Evolutionary conservation across 2,329 filamentous ascomycete genomes (phyloP).

Genomic region (Ambrosiella xylebori): DNA sequence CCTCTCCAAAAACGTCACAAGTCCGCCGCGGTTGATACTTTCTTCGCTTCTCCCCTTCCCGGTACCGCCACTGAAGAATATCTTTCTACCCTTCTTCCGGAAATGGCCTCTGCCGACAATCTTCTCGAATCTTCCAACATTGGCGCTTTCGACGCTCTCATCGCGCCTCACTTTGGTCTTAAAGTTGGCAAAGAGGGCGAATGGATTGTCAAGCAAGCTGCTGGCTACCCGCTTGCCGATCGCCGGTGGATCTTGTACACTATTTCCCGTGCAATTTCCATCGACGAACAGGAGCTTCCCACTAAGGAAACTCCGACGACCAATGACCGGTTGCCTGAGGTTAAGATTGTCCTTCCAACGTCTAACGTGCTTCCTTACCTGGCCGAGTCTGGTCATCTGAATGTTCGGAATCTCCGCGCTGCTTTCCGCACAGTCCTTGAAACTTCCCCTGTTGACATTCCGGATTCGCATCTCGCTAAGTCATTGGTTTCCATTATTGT

Average conservation of each 20-base stretch:
- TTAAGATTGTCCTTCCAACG: conserved; percentile 27
- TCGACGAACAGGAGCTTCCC: conserved; percentile 23
- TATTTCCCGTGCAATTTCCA: conserved; percentile 43
- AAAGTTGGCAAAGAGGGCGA: conserved; percentile 17
- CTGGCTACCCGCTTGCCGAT: conserved; percentile 42
- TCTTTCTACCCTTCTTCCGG: conserved; percentile 27
- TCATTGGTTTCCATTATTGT: conserved; percentile 38
- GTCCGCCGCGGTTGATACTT: background rate
- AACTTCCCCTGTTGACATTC: conserved; percentile 20
- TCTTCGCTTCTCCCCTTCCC: conserved; percentile 23
- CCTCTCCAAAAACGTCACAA: conserved; percentile 13
- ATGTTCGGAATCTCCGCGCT: conserved; percentile 38
- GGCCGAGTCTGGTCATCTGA: conserved; percentile 42
- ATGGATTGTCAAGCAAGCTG: conserved; percentile 20
- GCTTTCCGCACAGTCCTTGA: conserved; percentile 35
- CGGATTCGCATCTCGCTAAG: conserved; percentile 32
- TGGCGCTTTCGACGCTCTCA: conserved; percentile 30
- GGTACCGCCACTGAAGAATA: conserved; percentile 35
- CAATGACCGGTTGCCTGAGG: conserved; percentile 10
- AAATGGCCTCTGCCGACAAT: conserved; percentile 30
- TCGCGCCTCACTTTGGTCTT: conserved; percentile 33
- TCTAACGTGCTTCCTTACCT: conserved; percentile 42
- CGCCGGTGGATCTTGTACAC: conserved; percentile 47
- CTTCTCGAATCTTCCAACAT: conserved; percentile 30
- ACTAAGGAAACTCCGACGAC: conserved; percentile 24